A percentile compares a stretch with the other conserved stretches of the same genome.
Evolutionary conservation across 208 protist species (phyloP).

Genomic region (Cochliopodium minus): DNA sequence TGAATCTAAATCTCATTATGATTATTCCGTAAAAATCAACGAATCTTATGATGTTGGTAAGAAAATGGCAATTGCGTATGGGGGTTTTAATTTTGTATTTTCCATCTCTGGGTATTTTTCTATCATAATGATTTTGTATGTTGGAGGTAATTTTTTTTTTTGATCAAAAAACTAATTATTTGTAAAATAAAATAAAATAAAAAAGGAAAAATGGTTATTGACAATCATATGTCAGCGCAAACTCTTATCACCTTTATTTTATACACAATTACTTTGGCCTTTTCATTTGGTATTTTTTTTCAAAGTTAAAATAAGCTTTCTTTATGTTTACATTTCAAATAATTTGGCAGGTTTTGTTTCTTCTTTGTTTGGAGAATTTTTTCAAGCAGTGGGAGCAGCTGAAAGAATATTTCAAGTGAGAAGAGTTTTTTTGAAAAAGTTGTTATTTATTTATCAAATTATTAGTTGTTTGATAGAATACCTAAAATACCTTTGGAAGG

Average conservation of each 20-base stretch:
- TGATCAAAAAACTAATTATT: no score
- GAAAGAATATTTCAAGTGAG: no score
- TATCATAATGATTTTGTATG: constrained; percentile 7
- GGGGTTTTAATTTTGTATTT: background rate
- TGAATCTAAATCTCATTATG: constrained; percentile 23
- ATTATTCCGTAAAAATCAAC: background rate
- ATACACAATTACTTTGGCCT: constrained; percentile 3
- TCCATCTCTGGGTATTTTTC: background rate
- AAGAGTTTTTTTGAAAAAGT: no score
- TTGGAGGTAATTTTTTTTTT: constrained; percentile 1
- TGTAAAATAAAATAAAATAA: no score
- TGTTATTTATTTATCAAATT: no score
- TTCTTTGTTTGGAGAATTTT: background rate
- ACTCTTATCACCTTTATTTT: constrained; percentile 4
- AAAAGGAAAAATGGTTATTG: background rate
- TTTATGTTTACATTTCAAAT: no score
- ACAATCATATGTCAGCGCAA: no score
- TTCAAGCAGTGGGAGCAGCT: background rate
- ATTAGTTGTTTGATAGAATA: background rate
- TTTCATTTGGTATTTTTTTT: background rate
- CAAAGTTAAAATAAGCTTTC: no score
- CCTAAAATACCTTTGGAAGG: background rate
- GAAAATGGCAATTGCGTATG: background rate
- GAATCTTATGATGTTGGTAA: background rate
- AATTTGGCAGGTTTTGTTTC: no score